Conservation (phyloP, 257 asterid species). For the Datura wrightii region DNA sequence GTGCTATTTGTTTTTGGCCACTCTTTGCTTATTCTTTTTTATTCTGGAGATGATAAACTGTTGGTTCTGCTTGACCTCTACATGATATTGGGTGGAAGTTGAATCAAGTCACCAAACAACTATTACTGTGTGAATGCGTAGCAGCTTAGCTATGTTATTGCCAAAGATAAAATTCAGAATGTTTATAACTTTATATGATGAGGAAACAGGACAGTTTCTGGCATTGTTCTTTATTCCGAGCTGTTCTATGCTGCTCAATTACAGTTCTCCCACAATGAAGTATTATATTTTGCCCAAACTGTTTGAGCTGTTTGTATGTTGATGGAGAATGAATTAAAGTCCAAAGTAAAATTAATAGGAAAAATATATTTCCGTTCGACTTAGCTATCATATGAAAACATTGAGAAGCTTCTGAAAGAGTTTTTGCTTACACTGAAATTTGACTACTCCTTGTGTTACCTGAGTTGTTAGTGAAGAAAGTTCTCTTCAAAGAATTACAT, state of each 20-base stretch:
- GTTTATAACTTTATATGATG: conserved; percentile 20
- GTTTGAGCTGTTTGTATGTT: not conserved
- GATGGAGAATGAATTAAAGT: not conserved
- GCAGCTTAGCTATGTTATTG: not conserved
- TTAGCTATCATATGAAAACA: conserved; percentile 19
- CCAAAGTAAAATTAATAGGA: not conserved
- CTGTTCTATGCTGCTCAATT: conserved; percentile 9
- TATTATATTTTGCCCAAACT: not conserved
- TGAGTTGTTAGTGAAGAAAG: not conserved
- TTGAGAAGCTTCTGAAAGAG: conserved; percentile 21
- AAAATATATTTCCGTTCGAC: not conserved
- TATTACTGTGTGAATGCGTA: not conserved
- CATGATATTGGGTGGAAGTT: not conserved
- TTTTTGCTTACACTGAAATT: conserved; percentile 13
- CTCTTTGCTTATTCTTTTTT: conserved; percentile 8
- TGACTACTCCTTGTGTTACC: conserved; percentile 15
- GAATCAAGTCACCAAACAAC: conserved; percentile 19
- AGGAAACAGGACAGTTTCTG: conserved; percentile 8
- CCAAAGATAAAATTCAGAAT: not conserved
- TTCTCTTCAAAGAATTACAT: not conserved
- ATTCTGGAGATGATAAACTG: not conserved
- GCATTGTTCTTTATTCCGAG: not conserved
- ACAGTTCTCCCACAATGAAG: conserved; percentile 3
- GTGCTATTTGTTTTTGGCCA: not conserved
- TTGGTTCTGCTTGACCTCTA: not conserved